Base-by-base conservation (phyloP, 1,284 basidiomycete species). In the Apiotrichum mycotoxinovorans region DNA sequence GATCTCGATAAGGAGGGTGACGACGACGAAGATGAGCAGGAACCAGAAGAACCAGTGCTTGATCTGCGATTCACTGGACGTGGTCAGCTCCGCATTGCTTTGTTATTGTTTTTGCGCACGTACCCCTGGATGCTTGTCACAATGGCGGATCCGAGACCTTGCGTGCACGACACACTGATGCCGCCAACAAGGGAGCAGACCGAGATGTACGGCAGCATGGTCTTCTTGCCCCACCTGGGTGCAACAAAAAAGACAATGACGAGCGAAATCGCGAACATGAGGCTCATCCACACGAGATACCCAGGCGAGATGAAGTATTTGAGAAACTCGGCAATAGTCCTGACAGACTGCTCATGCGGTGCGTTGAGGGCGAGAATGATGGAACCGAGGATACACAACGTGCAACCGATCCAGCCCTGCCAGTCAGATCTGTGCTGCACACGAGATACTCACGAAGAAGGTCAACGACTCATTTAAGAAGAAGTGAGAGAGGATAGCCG, bases 101-200 rank as follows among this genome's bases (percentile, higher is more conserved):
- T 71, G 79, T 47, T 26, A 40, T 10, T 22, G 17, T 23, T 44
- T 25, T 51, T 5, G 25, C n/a, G n/a, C n/a, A 68, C 95, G 69
- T 89, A 83, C 46, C 93, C 93, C 77, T 85, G 81, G 20, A 87
- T 89, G 41, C 85, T 87, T 35, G 89, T 87, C 34, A 98, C 84
- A 68, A 98, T 96, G 41, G 92, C 88, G 23, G 90, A 80, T 37
- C 95, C 95, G 22, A 98, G 83, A 35, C 95, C 95, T 43, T 91
- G 93, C 3, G 93, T 97, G 58, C 95, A 94, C 66, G 89, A 93
- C 66, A 98, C 95, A 61, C 88, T 91, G 59, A 98, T 87, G 1
- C 96, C 95, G 27, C 95, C 95, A 69, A 98, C 97, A 81, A 98
- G 86, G 63, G 88, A 92, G 78, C 95, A 98, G 38, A 97, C 89